phyloP scores from a whole-genome alignment of 768 basidiomycete genomes.

The Dacryopinax primogenitus region DNA sequence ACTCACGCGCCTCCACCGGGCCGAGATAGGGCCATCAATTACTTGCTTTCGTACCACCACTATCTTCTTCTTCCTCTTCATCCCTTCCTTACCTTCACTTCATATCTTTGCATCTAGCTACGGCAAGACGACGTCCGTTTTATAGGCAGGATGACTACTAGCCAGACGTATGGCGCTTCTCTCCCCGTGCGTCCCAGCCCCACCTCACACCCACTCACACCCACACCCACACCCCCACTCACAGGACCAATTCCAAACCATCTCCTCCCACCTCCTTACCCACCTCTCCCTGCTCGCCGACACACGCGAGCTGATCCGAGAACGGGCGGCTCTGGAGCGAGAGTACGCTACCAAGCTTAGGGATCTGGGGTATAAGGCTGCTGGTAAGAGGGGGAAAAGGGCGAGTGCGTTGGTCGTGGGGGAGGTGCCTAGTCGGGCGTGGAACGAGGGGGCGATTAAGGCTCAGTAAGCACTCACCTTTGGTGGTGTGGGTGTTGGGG shows the following conservation, averaged over 20 bases:
- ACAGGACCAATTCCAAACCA: conserved; percentile 13
- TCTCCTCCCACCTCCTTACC: conserved; percentile 9
- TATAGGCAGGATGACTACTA: not conserved
- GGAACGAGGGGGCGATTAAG: conserved; percentile 39
- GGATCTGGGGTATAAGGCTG: conserved; percentile 48
- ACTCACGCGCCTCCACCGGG: no score
- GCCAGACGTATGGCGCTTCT: not conserved
- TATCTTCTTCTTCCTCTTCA: not conserved
- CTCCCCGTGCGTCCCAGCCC: not conserved
- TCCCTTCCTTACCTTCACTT: not conserved
- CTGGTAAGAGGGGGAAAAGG: conserved; percentile 56
- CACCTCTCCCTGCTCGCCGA: conserved; percentile 14
- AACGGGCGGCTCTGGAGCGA: conserved; percentile 54
- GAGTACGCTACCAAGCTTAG: conserved; percentile 68
- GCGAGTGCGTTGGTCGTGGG: conserved; percentile 48
- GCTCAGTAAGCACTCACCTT: conserved; percentile 37
- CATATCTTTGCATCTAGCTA: not conserved
- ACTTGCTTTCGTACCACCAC: not conserved
- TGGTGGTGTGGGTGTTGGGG: conserved; percentile 8
- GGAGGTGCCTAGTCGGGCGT: conserved; percentile 51
- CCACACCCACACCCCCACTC: not conserved
- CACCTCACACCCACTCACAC: not conserved
- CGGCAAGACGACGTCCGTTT: not conserved
- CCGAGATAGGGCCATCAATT: no score
- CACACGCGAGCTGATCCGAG: conserved; percentile 45